These are phyloP conservation scores for Citrus sinensis DNA, from an alignment of 345 rosid genomes.

Conservation along the genomic window DVS_A1.0 CM039166.1:26060501-26061000, in stretches of 20 bases:
- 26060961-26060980: no score
- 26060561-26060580: background rate
- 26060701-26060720: conserved; percentile 5
- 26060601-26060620: conserved; percentile 9
- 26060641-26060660: background rate
- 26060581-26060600: conserved; percentile 11
- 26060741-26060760: conserved; percentile 18
- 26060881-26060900: no score
- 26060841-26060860: no score
- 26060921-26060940: no score
- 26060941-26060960: no score
- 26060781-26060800: background rate
- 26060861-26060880: no score
- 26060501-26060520: background rate
- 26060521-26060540: background rate
- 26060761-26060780: background rate
- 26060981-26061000: no score
- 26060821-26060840: no score
- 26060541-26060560: background rate
- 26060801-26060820: background rate
- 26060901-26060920: no score
- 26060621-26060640: conserved; percentile 25
- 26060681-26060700: background rate
- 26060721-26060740: conserved; percentile 2
- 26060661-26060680: background rate